Percentiles rank a stretch among this genome's conserved stretches.
These are phyloP conservation scores for Saussurea involucrata DNA, from an alignment of 129 eudicot species.

Conservation along the genomic window DNA sequence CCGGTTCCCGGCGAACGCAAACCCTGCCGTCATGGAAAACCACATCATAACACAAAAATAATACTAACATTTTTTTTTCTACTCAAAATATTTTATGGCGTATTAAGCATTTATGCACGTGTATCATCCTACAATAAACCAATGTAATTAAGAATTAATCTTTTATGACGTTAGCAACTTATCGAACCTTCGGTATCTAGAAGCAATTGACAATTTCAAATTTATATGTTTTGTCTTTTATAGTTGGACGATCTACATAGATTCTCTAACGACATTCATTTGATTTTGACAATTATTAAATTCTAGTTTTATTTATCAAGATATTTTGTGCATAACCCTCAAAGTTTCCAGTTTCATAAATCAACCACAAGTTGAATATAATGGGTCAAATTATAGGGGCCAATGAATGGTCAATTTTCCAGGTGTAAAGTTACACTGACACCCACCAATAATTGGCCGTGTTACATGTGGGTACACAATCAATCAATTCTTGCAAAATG, in stretches of 20 bases:
- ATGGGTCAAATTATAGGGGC: slow-evolving; percentile 3
- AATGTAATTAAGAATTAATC: not conserved
- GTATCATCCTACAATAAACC: not conserved
- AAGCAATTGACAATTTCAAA: slow-evolving; percentile 19
- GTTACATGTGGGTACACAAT: slow-evolving; percentile 20
- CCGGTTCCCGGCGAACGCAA: too few species aligned
- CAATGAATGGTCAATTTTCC: not conserved
- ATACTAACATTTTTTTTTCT: not conserved
- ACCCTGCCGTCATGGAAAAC: too few species aligned
- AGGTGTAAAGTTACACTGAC: slow-evolving; percentile 6
- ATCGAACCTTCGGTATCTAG: slow-evolving; percentile 29
- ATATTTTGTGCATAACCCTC: slow-evolving; percentile 3
- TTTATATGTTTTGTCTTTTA: not conserved
- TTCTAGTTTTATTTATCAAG: slow-evolving; percentile 2
- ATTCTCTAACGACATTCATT: slow-evolving; percentile 20
- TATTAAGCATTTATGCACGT: not conserved
- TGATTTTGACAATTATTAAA: slow-evolving; percentile 11
- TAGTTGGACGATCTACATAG: slow-evolving; percentile 22
- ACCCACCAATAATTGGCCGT: slow-evolving; percentile 17
- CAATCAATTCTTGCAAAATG: not conserved
- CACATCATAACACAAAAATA: not conserved
- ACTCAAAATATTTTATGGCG: not conserved
- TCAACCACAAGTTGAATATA: not conserved
- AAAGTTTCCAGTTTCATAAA: slow-evolving; percentile 9
- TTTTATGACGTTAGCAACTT: not conserved